Base-by-base conservation (phyloP, 2,329 filamentous ascomycete genomes). In the Penicillium verrucosum region DNA sequence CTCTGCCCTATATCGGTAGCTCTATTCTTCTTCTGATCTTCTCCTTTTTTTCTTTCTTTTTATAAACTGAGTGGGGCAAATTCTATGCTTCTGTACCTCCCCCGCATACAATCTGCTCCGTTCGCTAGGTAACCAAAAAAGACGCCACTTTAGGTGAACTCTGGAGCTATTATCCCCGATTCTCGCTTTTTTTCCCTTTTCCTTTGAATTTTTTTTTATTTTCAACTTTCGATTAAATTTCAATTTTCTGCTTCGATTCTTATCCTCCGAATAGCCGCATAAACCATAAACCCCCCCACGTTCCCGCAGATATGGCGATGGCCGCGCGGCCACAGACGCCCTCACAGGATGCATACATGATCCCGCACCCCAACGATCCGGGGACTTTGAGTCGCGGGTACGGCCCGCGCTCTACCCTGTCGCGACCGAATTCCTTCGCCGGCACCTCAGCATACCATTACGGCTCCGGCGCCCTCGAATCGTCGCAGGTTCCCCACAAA, bases 371-470 rank as follows among this genome's bases (percentile, higher is more conserved):
- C 38, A 66, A 58, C 44, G 70, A 74, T 47, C 60, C 70, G 41
- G 51, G 67, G 16, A 56, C 68, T 37, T 37, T 71, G 56, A 71
- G 62, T 62, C 70, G 69, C 58, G 68, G 69, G 18, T 74, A 75
- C 57, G 68, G 70, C 40, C 58, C 59, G 34, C 41, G 57, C 42
- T 65, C 66, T 21, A 66, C 70, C 37, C 66, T 67, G 37, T 78
- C 76, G 36, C 70, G 75, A 49, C 76, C 75, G 8, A 72, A 69
- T 52, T 78, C 77, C 46, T 76, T 73, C 56, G 65, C 71, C 46
- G 75, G 72, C 51, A 65, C 62, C 37, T 70, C 73, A 21, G 68
- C 73, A 48, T 72, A 74, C 58, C 74, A 75, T 37, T 70, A 72
- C 51, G 55, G 65, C 41, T 71, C 73, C 56, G 69, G 68, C 48